A percentile compares a stretch with the other conserved stretches of the same genome.
phyloP scores from a whole-genome alignment of 1,139 yeast species.

The Eremothecium coryli region DNA sequence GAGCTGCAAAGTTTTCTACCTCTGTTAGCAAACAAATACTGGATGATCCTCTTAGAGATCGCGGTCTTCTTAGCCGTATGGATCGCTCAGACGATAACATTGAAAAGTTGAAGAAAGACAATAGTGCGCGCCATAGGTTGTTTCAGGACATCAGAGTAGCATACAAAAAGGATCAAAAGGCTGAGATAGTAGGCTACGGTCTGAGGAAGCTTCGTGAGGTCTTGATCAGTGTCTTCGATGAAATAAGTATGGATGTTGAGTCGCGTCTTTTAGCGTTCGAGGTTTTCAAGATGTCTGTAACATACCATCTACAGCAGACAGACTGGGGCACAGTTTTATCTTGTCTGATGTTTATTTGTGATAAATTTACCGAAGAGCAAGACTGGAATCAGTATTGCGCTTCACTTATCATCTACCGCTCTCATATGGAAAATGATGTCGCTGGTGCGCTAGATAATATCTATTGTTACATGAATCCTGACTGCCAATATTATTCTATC shows the following conservation, averaged over 20 bases:
- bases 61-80: conserved; percentile 16
- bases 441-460: conserved; percentile 1
- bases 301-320: conserved; percentile 7
- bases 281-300: conserved; percentile 12
- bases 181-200: conserved; percentile 14
- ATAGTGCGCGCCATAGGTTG: conserved; percentile 10
- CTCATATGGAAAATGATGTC: conserved; percentile 6
- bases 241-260: conserved; percentile 6
- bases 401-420: conserved; percentile 5
- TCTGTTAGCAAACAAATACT: conserved; percentile 10
- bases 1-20: conserved; percentile 16
- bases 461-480: neutral
- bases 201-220: conserved; percentile 21
- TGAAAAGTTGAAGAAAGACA: conserved; percentile 8
- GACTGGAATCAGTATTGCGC: conserved; percentile 2
- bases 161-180: conserved; percentile 1
- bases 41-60: conserved; percentile 15
- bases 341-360: conserved; percentile 10
- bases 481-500: neutral
- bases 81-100: conserved; percentile 3
- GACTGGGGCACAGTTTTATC: conserved; percentile 10
- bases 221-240: conserved; percentile 11
- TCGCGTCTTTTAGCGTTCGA: conserved; percentile 11
- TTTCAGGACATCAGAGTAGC: conserved; percentile 7
- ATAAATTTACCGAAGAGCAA: conserved; percentile 6